phyloP scores from a whole-genome alignment of 176 grass and related monocot genomes.

The Urochloa ruziziensis region DNA sequence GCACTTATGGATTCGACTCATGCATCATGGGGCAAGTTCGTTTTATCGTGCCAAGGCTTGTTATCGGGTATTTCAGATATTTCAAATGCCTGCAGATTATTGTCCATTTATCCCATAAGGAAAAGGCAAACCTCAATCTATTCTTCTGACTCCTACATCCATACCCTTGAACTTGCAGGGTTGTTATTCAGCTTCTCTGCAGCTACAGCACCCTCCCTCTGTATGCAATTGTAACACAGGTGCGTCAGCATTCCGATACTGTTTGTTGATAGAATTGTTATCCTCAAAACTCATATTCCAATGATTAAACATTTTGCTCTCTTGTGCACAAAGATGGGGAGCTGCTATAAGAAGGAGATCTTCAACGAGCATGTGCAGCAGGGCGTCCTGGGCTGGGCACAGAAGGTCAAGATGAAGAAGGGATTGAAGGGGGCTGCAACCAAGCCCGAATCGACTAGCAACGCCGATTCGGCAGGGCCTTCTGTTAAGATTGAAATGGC shows the following conservation, averaged over 20 bases:
- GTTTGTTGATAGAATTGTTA: neutral
- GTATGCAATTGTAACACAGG: slow-evolving; percentile 93
- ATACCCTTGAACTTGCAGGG: slow-evolving; percentile 35
- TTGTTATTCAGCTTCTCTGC: slow-evolving; percentile 80
- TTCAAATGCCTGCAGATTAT: slow-evolving; percentile 22
- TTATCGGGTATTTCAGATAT: slow-evolving; percentile 78
- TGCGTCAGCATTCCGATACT: neutral
- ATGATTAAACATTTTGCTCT: slow-evolving; percentile 8
- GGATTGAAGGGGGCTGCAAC: slow-evolving; percentile 19
- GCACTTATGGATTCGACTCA: slow-evolving; percentile 73
- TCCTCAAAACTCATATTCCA: neutral
- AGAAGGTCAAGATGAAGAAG: slow-evolving; percentile 61
- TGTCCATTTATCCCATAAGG: neutral
- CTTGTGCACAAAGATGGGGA: slow-evolving; percentile 73
- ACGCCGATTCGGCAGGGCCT: neutral
- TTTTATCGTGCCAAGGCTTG: slow-evolving; percentile 85
- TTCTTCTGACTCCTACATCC: neutral
- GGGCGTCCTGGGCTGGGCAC: slow-evolving; percentile 61
- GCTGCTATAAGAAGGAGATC: slow-evolving; percentile 76
- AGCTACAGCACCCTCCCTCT: slow-evolving; percentile 90
- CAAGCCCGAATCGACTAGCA: neutral
- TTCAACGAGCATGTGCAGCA: slow-evolving; percentile 83
- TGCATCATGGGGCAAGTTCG: slow-evolving; percentile 88
- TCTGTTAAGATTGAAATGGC: slow-evolving; percentile 42
- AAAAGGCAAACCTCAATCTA: neutral